Evolutionary conservation across 768 basidiomycete species (phyloP).

Genomic region (Boletus speciosus): DNA sequence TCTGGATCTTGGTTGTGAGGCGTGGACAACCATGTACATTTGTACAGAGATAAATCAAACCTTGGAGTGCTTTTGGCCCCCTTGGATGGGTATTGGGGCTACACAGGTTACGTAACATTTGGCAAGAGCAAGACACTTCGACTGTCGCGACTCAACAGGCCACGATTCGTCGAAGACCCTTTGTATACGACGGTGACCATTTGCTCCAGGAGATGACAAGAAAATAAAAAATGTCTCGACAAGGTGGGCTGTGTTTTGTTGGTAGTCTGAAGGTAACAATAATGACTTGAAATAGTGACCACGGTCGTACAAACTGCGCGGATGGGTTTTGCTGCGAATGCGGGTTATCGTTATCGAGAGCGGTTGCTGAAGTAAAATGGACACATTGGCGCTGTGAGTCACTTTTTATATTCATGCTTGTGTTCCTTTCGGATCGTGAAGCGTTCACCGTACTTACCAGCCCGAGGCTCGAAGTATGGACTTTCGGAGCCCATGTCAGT

Average conservation of each 20-base stretch:
- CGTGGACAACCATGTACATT: background rate
- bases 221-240: background rate
- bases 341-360: background rate
- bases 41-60: background rate
- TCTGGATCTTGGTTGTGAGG: background rate
- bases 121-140: background rate
- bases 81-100: no score
- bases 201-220: background rate
- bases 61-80: background rate
- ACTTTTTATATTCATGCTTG: background rate
- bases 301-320: background rate
- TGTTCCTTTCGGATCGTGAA: background rate
- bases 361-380: background rate
- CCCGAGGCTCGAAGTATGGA: background rate
- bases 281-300: background rate
- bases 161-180: background rate
- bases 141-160: background rate
- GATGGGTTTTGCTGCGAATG: background rate
- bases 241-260: background rate
- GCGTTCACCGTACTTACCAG: background rate
- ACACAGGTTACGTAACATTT: background rate
- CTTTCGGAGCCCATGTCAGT: background rate
- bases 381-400: no score
- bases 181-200: background rate
- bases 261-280: background rate